Conservation (phyloP, 2,329 filamentous ascomycete species). For the Sphaerulina vaccinii region DNA sequence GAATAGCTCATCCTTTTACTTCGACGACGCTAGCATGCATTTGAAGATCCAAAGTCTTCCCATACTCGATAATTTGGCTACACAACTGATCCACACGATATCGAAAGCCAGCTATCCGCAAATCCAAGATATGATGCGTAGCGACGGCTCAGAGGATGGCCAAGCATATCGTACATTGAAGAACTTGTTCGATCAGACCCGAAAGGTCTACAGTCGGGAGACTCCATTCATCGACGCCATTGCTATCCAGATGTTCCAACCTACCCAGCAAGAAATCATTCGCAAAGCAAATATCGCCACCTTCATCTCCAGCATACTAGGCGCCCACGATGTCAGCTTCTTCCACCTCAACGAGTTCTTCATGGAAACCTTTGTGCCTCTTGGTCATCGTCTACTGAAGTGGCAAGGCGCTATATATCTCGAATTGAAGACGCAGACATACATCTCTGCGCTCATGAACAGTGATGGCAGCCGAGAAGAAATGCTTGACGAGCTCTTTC, state of each 20-base stretch:
- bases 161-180: slow-evolving; percentile 63
- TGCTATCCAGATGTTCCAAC: slow-evolving; percentile 40
- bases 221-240: slow-evolving; percentile 51
- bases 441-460: slow-evolving; percentile 60
- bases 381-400: slow-evolving; percentile 58
- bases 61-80: slow-evolving; percentile 61
- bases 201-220: slow-evolving; percentile 59
- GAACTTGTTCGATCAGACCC: slow-evolving; percentile 62
- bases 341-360: slow-evolving; percentile 63
- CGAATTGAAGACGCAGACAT: slow-evolving; percentile 66
- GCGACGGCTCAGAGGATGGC: slow-evolving; percentile 39
- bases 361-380: slow-evolving; percentile 62
- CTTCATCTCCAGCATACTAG: slow-evolving; percentile 63
- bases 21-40: slow-evolving; percentile 45
- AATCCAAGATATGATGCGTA: slow-evolving; percentile 57
- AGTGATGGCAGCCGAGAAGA: slow-evolving; percentile 56
- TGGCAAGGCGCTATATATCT: slow-evolving; percentile 61
- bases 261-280: slow-evolving; percentile 57
- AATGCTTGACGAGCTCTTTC: slow-evolving; percentile 60
- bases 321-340: slow-evolving; percentile 61
- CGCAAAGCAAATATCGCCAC: slow-evolving; percentile 65
- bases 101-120: slow-evolving; percentile 58
- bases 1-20: slow-evolving; percentile 28
- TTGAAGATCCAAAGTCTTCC: slow-evolving; percentile 60
- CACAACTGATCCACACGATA: slow-evolving; percentile 58